These are phyloP conservation scores for Laguncularia racemosa DNA, from an alignment of 345 rosid genomes.

Conservation along the genomic window DNA sequence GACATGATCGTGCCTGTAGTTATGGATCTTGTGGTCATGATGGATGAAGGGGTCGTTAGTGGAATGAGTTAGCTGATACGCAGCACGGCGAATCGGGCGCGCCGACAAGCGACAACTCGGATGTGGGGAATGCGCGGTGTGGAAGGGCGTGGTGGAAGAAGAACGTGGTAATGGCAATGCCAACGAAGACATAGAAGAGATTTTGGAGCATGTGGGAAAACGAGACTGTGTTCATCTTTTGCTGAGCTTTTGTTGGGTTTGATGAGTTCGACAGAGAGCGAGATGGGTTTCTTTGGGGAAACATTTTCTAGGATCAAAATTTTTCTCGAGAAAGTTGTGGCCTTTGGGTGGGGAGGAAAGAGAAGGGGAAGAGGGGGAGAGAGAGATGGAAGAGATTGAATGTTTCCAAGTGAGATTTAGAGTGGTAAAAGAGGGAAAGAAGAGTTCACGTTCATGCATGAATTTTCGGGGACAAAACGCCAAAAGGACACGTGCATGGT, in stretches of 20 bases:
- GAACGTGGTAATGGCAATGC: constrained; percentile 50
- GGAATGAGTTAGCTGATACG: neutral
- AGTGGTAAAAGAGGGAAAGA: neutral
- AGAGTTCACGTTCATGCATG: constrained; percentile 5
- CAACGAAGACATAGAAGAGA: constrained; percentile 43
- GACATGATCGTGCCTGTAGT: constrained; percentile 16
- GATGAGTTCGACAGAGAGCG: constrained; percentile 1
- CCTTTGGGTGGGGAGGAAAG: no score
- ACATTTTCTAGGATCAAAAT: no score
- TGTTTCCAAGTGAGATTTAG: no score
- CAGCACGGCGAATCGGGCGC: constrained; percentile 7
- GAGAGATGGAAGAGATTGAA: no score
- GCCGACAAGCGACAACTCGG: constrained; percentile 10
- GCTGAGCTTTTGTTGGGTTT: neutral
- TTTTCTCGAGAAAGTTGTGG: neutral
- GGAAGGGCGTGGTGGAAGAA: constrained; percentile 43
- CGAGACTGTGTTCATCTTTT: constrained; percentile 15
- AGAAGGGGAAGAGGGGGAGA: neutral
- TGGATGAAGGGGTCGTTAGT: neutral
- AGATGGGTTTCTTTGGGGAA: neutral
- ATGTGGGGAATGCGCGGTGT: neutral
- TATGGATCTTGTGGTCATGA: neutral
- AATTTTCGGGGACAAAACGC: constrained; percentile 2
- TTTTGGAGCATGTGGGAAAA: constrained; percentile 49
- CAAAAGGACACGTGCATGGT: constrained; percentile 1